These are phyloP conservation scores for Backusella parvicylindrica DNA, from an alignment of 192 early-diverging fungal species.

Conservation along the genomic window DNA sequence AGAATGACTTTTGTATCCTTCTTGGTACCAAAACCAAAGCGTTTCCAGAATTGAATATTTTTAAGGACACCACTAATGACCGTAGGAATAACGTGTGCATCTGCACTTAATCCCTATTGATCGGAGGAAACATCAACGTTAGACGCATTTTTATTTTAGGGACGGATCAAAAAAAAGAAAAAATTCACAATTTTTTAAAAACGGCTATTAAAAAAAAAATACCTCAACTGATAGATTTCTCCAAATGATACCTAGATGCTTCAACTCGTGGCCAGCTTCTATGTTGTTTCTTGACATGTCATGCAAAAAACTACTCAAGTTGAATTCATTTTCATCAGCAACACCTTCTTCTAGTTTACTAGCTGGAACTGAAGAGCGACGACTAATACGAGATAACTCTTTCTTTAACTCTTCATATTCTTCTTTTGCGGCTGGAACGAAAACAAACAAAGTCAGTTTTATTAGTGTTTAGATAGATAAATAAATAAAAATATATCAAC, in stretches of 20 bases:
- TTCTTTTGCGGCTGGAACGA: conserved; percentile 15
- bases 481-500: background rate
- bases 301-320: conserved; percentile 24
- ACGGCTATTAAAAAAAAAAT: background rate
- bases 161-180: background rate
- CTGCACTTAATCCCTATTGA: conserved; percentile 26
- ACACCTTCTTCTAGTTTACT: conserved; percentile 28
- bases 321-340: conserved; percentile 22
- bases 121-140: background rate
- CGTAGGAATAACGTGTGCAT: conserved; percentile 31
- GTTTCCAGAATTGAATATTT: background rate
- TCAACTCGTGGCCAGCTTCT: conserved; percentile 12
- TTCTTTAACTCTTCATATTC: conserved; percentile 23
- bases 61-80: conserved; percentile 7
- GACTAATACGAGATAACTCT: conserved; percentile 26
- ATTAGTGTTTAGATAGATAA: background rate
- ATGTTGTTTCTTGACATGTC: background rate
- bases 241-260: conserved; percentile 31
- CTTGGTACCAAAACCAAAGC: background rate
- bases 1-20: conserved; percentile 44
- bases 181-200: background rate
- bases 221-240: conserved; percentile 27
- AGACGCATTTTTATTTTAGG: background rate
- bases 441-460: background rate
- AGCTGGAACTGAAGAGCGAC: conserved; percentile 7